Evolutionary conservation across 345 rosid species (phyloP).

Genomic region (Aquilaria sinensis): DNA sequence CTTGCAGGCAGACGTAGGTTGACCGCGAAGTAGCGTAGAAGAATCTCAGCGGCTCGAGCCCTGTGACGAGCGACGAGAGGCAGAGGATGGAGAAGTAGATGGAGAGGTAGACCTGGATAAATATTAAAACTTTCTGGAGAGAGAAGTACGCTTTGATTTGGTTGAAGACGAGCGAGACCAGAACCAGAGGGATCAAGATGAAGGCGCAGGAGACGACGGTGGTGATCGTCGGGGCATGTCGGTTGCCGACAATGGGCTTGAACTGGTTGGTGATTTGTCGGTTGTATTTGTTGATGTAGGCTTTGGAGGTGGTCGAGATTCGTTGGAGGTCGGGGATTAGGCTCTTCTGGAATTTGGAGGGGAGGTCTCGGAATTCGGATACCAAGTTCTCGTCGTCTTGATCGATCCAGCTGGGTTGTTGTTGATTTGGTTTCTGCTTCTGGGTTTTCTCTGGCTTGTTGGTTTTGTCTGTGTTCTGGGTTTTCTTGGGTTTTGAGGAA

Average conservation of each 20-base stretch:
- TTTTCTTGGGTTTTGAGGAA: conserved; percentile 29
- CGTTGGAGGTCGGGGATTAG: conserved; percentile 74
- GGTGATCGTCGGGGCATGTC: conserved; percentile 68
- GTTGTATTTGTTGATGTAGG: conserved; percentile 70
- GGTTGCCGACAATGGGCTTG: conserved; percentile 74
- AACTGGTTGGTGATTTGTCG: conserved; percentile 75
- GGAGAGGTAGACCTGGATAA: conserved; percentile 85
- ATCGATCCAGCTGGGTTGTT: conserved; percentile 49
- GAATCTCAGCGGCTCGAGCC: conserved; percentile 79
- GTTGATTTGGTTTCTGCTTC: conserved; percentile 22
- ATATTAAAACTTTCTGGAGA: conserved; percentile 70
- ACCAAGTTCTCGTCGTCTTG: conserved; percentile 52
- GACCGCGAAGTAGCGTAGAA: conserved; percentile 75
- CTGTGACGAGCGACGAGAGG: conserved; percentile 60
- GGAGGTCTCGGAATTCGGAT: conserved; percentile 70
- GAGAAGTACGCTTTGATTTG: conserved; percentile 85
- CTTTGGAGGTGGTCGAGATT: conserved; percentile 70
- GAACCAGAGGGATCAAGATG: conserved; percentile 62
- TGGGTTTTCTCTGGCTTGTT: conserved; percentile 16
- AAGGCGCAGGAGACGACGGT: conserved; percentile 58
- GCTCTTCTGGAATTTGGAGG: conserved; percentile 59
- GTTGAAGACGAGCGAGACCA: conserved; percentile 75
- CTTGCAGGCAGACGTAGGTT: conserved; percentile 65
- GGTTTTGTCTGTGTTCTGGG: conserved; percentile 17
- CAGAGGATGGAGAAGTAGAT: conserved; percentile 91